Percentiles rank a stretch among this genome's conserved stretches.
phyloP scores from a whole-genome alignment of 2,329 filamentous ascomycete species.

The Aspergillus pseudoterreus region DNA sequence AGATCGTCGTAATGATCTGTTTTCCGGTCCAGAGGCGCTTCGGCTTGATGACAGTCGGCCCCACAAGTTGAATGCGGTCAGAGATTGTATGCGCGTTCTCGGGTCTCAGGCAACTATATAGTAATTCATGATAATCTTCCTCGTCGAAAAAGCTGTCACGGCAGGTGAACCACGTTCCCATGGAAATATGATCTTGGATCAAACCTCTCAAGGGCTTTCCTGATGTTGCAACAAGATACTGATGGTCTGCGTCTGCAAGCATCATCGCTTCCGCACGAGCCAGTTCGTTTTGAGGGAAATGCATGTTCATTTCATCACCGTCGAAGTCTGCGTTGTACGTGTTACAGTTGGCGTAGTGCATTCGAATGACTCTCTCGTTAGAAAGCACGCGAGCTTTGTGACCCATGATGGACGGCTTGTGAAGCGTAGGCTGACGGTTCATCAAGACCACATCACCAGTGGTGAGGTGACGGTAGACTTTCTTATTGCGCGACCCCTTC shows the following conservation, averaged over 20 bases:
- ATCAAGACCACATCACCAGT: slow-evolving; percentile 97
- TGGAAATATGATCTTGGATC: slow-evolving; percentile 97
- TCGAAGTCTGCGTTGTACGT: slow-evolving; percentile 99
- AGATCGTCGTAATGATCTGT: slow-evolving; percentile 85
- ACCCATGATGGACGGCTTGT: slow-evolving; percentile 99
- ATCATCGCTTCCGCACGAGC: slow-evolving; percentile 88
- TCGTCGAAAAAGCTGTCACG: slow-evolving; percentile 87
- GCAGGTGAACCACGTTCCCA: slow-evolving; percentile 85
- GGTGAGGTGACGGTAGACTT: slow-evolving; percentile 91
- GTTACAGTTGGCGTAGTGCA: slow-evolving; percentile 99
- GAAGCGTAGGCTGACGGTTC: slow-evolving; percentile 96
- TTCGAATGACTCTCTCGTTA: slow-evolving; percentile 94
- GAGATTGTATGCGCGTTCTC: slow-evolving; percentile 84
- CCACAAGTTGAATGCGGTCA: slow-evolving; percentile 75
- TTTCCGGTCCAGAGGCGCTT: slow-evolving; percentile 88
- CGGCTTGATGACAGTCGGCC: slow-evolving; percentile 79
- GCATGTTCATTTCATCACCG: slow-evolving; percentile 99
- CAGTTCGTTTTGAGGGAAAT: slow-evolving; percentile 96
- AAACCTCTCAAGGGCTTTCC: slow-evolving; percentile 91
- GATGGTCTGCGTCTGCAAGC: slow-evolving; percentile 93
- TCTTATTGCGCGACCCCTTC: slow-evolving; percentile 81
- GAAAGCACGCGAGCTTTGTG: slow-evolving; percentile 88
- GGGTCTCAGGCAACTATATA: slow-evolving; percentile 84
- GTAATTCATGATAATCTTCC: slow-evolving; percentile 86
- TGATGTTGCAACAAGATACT: slow-evolving; percentile 90